Evolutionary conservation across 352 stramenopile genomes (phyloP).

Genomic region (Pythium sp.): DNA sequence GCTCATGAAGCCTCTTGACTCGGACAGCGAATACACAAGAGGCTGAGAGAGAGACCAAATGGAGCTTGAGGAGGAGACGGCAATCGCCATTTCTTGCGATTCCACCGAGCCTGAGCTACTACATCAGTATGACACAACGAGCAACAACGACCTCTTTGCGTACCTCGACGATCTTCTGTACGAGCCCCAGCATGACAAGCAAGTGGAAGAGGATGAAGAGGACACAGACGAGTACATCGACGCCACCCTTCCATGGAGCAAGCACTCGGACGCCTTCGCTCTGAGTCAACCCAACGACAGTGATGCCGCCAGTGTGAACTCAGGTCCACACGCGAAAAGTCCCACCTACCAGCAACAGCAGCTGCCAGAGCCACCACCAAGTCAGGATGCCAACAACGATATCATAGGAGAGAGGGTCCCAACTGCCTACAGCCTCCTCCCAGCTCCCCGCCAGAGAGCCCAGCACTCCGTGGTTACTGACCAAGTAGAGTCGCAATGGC

Average conservation of each 20-base stretch:
- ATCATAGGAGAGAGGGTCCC: background rate
- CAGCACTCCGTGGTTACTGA: background rate
- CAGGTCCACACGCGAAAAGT: background rate
- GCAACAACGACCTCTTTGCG: conserved; percentile 2
- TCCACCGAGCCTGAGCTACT: background rate
- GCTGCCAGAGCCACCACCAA: background rate
- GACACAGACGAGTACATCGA: conserved; percentile 12
- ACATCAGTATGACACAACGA: background rate
- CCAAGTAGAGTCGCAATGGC: conserved; percentile 2
- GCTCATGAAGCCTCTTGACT: background rate
- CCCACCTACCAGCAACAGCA: background rate
- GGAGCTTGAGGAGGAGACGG: background rate
- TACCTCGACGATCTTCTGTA: conserved; percentile 14
- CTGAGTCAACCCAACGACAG: background rate
- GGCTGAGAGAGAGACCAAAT: no score
- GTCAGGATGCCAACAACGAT: background rate
- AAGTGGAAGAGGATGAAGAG: background rate
- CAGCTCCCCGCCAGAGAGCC: background rate
- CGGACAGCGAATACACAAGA: background rate
- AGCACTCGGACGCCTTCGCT: background rate
- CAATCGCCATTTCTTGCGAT: background rate
- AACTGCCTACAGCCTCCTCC: background rate
- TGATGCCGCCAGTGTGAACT: background rate
- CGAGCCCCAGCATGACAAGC: background rate
- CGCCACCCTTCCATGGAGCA: conserved; percentile 12